A percentile compares a stretch with the other conserved stretches of the same genome.
phyloP scores from a whole-genome alignment of 1,284 basidiomycete genomes.

The Lentinula novae-zelandiae region DNA sequence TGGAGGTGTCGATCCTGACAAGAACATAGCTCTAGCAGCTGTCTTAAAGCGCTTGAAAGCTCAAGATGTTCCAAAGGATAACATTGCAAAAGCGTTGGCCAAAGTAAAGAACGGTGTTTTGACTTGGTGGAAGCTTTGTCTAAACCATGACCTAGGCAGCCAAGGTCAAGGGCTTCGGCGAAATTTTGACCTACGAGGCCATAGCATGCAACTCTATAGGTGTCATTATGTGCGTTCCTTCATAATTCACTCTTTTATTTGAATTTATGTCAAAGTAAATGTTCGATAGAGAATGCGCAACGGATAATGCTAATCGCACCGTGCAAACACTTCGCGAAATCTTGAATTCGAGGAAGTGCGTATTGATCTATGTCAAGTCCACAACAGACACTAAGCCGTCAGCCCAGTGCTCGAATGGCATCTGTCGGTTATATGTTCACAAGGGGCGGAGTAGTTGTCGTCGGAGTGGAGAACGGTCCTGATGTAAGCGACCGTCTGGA shows the following conservation, averaged over 20 bases:
- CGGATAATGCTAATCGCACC: conserved; percentile 73
- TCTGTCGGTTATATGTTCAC: conserved; percentile 79
- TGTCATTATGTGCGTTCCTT: conserved; percentile 62
- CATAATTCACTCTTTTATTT: no score
- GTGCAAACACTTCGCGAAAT: conserved; percentile 61
- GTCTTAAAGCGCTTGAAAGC: conserved; percentile 62
- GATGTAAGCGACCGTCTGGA: conserved; percentile 40
- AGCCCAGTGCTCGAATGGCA: conserved; percentile 59
- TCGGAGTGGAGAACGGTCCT: conserved; percentile 45
- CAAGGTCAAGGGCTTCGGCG: conserved; percentile 47
- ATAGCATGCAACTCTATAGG: conserved; percentile 68
- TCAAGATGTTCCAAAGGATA: conserved; percentile 72
- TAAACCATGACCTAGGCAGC: conserved; percentile 36
- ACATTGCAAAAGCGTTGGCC: conserved; percentile 68
- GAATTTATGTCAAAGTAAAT: background rate
- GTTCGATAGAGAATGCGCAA: conserved; percentile 64
- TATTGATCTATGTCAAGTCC: background rate
- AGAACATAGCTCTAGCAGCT: conserved; percentile 58
- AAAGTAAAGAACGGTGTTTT: conserved; percentile 37
- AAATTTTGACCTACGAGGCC: conserved; percentile 66
- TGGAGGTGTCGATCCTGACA: conserved; percentile 61
- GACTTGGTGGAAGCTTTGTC: conserved; percentile 12
- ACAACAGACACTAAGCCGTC: background rate
- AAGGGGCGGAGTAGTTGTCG: conserved; percentile 60
- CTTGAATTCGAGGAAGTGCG: conserved; percentile 57